phyloP scores from a whole-genome alignment of 2,329 filamentous ascomycete genomes.

The Pestalotiopsis sp. region DNA sequence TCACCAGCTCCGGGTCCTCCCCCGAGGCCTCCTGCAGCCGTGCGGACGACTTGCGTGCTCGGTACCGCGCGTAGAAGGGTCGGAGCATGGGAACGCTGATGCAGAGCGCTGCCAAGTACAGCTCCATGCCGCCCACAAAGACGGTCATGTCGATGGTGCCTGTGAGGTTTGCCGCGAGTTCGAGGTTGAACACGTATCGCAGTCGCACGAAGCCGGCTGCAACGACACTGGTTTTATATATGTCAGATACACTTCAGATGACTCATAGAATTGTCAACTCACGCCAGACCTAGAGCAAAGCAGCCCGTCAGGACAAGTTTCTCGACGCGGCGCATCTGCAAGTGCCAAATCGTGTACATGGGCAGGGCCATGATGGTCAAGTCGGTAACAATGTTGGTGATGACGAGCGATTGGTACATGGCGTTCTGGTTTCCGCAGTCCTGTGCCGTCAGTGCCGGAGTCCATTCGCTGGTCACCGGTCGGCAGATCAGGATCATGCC shows the following conservation, averaged over 20 bases:
- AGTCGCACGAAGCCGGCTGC: neutral
- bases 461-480: too few species aligned
- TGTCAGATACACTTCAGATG: too few species aligned
- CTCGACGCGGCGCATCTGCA: conserved; percentile 29
- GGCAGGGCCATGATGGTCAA: conserved; percentile 36
- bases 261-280: too few species aligned
- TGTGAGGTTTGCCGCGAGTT: neutral
- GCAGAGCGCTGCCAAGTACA: conserved; percentile 4
- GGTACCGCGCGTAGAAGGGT: conserved; percentile 1
- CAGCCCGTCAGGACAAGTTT: too few species aligned
- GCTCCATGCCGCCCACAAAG: conserved; percentile 13
- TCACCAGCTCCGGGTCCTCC: neutral
- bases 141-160: conserved; percentile 6
- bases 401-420: conserved; percentile 34
- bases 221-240: neutral
- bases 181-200: neutral
- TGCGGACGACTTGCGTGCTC: neutral
- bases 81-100: conserved; percentile 12
- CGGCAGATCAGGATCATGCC: too few species aligned
- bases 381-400: conserved; percentile 38
- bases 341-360: conserved; percentile 36
- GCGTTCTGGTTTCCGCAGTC: conserved; percentile 31
- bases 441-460: neutral
- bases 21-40: neutral
- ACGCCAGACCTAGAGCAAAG: too few species aligned